phyloP scores from a whole-genome alignment of 139 green algal species.

The Micractinium conductrix region DNA sequence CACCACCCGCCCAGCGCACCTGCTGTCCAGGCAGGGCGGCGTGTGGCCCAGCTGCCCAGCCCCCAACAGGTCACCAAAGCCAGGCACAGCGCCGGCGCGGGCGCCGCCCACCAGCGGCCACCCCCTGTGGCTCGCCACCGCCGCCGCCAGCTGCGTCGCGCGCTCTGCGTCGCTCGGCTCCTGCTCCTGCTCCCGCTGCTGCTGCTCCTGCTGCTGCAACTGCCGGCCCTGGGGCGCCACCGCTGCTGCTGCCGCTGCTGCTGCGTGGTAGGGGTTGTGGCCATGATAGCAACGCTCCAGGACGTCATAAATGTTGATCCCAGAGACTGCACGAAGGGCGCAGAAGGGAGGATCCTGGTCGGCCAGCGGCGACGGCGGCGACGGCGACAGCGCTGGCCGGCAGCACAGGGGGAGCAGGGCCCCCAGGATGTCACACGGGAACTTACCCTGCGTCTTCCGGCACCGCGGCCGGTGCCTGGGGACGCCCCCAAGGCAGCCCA shows the following conservation, averaged over 20 bases:
- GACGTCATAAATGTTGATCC: slow-evolving; percentile 71
- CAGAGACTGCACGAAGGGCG: neutral
- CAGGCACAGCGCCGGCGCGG: slow-evolving; percentile 41
- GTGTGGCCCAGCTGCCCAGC: slow-evolving; percentile 41
- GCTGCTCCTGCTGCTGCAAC: neutral
- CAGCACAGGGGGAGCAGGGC: too few species aligned
- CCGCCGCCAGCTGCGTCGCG: neutral
- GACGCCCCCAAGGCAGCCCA: too few species aligned
- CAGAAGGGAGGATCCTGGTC: too few species aligned
- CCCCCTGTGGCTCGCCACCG: neutral
- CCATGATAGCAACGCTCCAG: slow-evolving; percentile 50
- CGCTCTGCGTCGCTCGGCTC: neutral
- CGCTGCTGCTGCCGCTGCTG: neutral
- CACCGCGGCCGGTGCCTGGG: too few species aligned
- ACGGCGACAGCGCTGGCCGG: too few species aligned
- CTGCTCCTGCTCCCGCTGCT: neutral
- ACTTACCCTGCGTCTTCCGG: too few species aligned
- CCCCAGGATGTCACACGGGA: too few species aligned
- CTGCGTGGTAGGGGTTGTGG: slow-evolving; percentile 29
- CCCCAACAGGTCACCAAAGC: slow-evolving; percentile 52
- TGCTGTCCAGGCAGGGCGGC: slow-evolving; percentile 61
- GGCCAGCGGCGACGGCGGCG: too few species aligned
- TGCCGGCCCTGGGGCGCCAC: neutral
- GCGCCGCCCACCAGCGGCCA: slow-evolving; percentile 62
- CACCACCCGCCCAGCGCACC: too few species aligned